Conservation (phyloP, 192 early-diverging fungal species). For the Coemansia sp. region DNA sequence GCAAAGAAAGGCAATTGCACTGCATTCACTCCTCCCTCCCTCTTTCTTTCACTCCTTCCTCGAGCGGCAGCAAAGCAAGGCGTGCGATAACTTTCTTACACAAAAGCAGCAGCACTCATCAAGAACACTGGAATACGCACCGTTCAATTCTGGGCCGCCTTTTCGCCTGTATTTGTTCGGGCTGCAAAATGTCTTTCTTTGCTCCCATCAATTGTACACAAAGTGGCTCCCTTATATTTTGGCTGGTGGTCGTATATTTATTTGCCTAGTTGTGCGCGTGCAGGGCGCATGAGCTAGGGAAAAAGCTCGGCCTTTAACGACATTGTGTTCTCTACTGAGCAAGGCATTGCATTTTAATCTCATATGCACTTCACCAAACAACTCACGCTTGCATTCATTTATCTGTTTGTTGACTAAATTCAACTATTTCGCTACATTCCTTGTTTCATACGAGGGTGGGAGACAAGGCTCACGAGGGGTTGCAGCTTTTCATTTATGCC, state of each 20-base stretch:
- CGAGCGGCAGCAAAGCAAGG: background rate
- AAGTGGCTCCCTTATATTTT: slow-evolving; percentile 1
- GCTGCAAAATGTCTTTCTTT: background rate
- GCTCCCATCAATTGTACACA: too few relatives aligned
- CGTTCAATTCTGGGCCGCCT: too few relatives aligned
- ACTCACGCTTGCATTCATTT: slow-evolving; percentile 4
- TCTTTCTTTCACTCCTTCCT: too few relatives aligned
- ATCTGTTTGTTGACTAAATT: background rate
- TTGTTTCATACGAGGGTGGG: background rate
- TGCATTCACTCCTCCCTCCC: background rate
- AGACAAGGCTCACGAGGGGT: slow-evolving; percentile 9
- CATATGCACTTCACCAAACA: background rate
- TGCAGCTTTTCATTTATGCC: slow-evolving; percentile 8
- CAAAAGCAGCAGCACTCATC: too few relatives aligned
- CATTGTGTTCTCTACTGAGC: background rate
- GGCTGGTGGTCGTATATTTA: too few relatives aligned
- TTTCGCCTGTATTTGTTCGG: too few relatives aligned
- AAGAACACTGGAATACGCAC: too few relatives aligned
- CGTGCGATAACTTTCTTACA: background rate
- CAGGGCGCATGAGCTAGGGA: slow-evolving; percentile 1
- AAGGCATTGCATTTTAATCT: background rate
- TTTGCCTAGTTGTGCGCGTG: background rate
- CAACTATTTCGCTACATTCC: background rate
- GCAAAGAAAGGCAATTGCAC: slow-evolving; percentile 1
- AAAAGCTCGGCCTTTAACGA: slow-evolving; percentile 7